phyloP scores from a whole-genome alignment of 495 filamentous ascomycete species.

The Hypoxylon cercidicola region DNA sequence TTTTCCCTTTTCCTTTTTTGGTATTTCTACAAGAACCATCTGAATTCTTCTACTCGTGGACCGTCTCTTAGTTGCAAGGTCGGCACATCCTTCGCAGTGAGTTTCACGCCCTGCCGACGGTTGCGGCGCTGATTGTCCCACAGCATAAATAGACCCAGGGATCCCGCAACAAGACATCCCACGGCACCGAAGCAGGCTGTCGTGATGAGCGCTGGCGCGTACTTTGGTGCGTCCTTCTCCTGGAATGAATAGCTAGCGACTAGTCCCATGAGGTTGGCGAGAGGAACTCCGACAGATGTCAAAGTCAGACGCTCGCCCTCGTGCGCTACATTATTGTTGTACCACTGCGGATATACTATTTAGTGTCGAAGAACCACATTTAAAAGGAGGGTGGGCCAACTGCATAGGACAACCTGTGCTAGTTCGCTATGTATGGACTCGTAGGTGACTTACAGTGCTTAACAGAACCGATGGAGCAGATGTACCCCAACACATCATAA shows the following conservation, averaged over 20 bases:
- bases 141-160: constrained; percentile 74
- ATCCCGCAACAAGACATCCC: constrained; percentile 66
- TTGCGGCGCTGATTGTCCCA: constrained; percentile 75
- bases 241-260: constrained; percentile 80
- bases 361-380: not conserved
- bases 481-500: constrained; percentile 84
- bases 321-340: constrained; percentile 84
- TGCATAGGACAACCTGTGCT: not conserved
- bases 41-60: constrained; percentile 69
- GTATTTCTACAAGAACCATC: constrained; percentile 69
- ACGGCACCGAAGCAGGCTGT: constrained; percentile 76
- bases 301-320: constrained; percentile 76
- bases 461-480: constrained; percentile 66
- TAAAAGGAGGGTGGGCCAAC: not conserved
- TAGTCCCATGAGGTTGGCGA: constrained; percentile 85
- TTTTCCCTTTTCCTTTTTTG: not conserved
- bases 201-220: constrained; percentile 77
- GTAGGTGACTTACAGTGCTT: constrained; percentile 52
- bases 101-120: constrained; percentile 65
- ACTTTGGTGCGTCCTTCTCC: constrained; percentile 75
- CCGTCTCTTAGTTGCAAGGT: constrained; percentile 76
- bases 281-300: constrained; percentile 77
- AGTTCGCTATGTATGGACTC: not conserved
- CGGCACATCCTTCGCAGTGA: constrained; percentile 72
- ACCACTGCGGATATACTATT: constrained; percentile 59